Evolutionary conservation across 768 basidiomycete genomes (phyloP), one percentile per base, ranked within the genome.

Genomic region (Mycena sanguinolenta): DNA sequence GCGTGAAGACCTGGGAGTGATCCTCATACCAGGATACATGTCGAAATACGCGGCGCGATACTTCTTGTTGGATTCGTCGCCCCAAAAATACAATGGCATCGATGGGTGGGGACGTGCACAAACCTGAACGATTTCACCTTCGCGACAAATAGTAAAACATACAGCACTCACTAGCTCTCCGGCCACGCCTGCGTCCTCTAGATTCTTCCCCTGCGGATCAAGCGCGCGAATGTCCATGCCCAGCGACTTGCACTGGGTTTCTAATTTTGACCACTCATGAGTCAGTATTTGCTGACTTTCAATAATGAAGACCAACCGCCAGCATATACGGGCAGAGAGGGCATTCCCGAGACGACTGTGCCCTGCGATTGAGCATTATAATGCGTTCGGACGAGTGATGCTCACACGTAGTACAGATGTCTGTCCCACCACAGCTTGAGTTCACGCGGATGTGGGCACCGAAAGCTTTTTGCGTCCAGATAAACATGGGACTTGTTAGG

Each of bases 101-200:
- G 91, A 91, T 2, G 90, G 90, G 75, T 93, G 92, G 9, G 92
- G 89, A 1, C 90, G 84, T 7, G 91, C 90, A 75, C 91, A 88
- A 6, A 91, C 90, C 44, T 67, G 39, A 9, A 5, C 28, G n/a
- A 14, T 39, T 12, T 39, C 4, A 14, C 16, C 23, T 21, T 19
- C 46, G 21, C 12, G 13, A 17, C 25, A 2, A 8, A 57, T 13
- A 10, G 39, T 14, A 8, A 39, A 39, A 39, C 39, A 14, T 14
- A 14, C 16, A 39, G 39, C 39, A 39, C 39, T 17, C 21, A 71
- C 71, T 62, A 72, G 4, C 16, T 72, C 55, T 16, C 72, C 69
- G 13, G 68, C 57, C n/a, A 25, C 59, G 2, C 80, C 80, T 0
- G 77, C 76, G 38, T 79, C 46, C 50, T 83, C 82, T 53, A 90